A percentile compares a stretch with the other conserved stretches of the same genome.
Conservation (phyloP, 257 asterid genomes). For the Scutellaria minor region DNA sequence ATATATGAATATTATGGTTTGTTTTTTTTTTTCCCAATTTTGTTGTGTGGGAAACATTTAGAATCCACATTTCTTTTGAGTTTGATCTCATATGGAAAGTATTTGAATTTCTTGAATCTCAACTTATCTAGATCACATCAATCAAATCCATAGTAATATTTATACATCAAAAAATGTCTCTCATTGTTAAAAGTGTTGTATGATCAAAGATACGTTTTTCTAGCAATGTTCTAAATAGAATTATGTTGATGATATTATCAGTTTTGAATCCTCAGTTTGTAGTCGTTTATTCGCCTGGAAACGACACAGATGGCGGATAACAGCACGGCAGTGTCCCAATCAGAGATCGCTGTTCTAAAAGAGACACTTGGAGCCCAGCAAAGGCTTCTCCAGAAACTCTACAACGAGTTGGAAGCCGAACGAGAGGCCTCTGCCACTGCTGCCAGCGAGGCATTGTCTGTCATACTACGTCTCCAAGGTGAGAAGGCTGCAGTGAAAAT, state of each 20-base stretch:
- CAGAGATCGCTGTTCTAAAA: slow-evolving; percentile 55
- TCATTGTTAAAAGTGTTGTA: not conserved
- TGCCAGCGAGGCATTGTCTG: slow-evolving; percentile 80
- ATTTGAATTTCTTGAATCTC: not conserved
- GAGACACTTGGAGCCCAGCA: slow-evolving; percentile 82
- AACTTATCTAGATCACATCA: not conserved
- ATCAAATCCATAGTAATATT: not conserved
- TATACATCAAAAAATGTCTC: not conserved
- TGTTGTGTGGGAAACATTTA: slow-evolving; percentile 11
- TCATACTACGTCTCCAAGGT: slow-evolving; percentile 84
- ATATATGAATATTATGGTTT: not conserved
- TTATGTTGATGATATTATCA: not conserved
- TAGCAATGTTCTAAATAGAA: no score
- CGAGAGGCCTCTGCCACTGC: slow-evolving; percentile 87
- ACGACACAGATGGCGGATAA: slow-evolving; percentile 52
- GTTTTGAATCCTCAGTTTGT: slow-evolving; percentile 20
- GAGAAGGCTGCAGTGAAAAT: slow-evolving; percentile 83
- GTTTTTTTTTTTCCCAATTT: not conserved
- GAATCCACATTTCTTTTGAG: not conserved
- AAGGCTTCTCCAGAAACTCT: slow-evolving; percentile 73
- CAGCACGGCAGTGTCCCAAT: slow-evolving; percentile 40
- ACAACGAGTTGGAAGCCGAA: slow-evolving; percentile 85
- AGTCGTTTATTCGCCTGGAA: slow-evolving; percentile 22
- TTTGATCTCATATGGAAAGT: slow-evolving; percentile 6
- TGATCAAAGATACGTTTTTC: no score